These are phyloP conservation scores for Phytopythium aichiense DNA, from an alignment of 352 stramenopile species.

Conservation along the genomic window DNA sequence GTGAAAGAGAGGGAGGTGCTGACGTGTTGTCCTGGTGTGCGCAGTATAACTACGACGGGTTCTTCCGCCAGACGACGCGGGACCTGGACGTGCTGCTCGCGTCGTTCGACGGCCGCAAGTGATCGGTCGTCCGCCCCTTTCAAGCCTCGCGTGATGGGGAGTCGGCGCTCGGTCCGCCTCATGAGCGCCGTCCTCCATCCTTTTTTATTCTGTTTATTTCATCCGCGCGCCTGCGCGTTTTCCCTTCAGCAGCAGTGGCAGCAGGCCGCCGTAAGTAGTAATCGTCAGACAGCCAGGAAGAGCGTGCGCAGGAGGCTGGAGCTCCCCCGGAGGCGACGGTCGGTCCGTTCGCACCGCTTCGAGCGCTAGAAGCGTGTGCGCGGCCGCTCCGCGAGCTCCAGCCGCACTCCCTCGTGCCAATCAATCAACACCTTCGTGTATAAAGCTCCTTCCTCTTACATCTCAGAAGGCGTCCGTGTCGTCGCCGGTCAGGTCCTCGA, in stretches of 20 bases:
- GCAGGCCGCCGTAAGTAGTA: constrained; percentile 3
- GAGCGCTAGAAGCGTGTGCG: neutral
- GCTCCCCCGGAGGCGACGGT: neutral
- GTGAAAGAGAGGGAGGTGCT: too few relatives aligned
- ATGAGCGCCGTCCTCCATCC: neutral
- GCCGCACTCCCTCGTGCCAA: neutral
- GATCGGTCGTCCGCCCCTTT: constrained; percentile 10
- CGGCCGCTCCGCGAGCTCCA: neutral
- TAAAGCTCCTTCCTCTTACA: neutral
- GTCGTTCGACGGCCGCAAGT: constrained; percentile 44
- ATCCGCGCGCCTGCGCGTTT: neutral
- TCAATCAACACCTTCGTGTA: constrained; percentile 1
- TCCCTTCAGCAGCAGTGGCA: constrained; percentile 3
- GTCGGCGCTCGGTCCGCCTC: neutral
- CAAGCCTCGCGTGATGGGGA: neutral
- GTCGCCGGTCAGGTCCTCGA: constrained; percentile 13
- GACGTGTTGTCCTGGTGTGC: too few relatives aligned
- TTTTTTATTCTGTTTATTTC: constrained; percentile 5
- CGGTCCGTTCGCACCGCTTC: neutral
- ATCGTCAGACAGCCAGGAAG: neutral
- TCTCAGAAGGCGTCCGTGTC: constrained; percentile 55
- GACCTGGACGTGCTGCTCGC: constrained; percentile 62
- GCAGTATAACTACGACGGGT: constrained; percentile 84
- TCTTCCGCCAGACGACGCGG: constrained; percentile 75
- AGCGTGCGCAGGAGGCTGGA: neutral